Conservation (phyloP, 1,284 basidiomycete species). For the Leccinum subrobustum region DNA sequence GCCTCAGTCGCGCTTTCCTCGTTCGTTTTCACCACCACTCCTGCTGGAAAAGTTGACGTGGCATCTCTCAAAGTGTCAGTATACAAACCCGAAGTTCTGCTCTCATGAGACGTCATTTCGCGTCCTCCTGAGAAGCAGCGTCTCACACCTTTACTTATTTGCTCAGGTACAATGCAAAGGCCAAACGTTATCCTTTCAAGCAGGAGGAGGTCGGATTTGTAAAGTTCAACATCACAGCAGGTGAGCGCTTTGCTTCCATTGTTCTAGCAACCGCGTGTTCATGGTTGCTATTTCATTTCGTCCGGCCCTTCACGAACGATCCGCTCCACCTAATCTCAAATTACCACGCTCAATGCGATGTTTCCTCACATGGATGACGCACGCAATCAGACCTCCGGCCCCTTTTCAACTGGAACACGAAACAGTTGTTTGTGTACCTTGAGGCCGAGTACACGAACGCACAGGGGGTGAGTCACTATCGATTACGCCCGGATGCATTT, state of each 20-base stretch:
- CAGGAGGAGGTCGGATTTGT: conserved; percentile 75
- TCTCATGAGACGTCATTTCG: conserved; percentile 9
- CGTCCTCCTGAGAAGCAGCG: conserved; percentile 5
- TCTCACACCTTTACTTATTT: conserved; percentile 14
- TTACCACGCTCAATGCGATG: conserved; percentile 13
- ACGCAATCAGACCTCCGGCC: conserved; percentile 63
- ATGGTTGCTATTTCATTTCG: conserved; percentile 30
- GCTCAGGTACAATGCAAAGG: conserved; percentile 52
- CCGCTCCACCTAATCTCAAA: conserved; percentile 17
- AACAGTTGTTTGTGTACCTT: conserved; percentile 86
- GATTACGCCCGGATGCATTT: conserved; percentile 10
- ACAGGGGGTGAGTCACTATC: conserved; percentile 57
- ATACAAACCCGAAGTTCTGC: neutral
- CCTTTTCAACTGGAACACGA: conserved; percentile 93
- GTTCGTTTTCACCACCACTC: conserved; percentile 59
- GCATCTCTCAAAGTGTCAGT: conserved; percentile 70
- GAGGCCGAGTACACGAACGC: conserved; percentile 75
- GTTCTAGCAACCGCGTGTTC: conserved; percentile 23
- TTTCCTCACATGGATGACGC: conserved; percentile 6
- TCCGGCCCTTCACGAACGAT: conserved; percentile 10
- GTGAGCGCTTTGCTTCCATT: conserved; percentile 43
- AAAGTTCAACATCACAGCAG: conserved; percentile 76
- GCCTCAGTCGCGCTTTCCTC: conserved; percentile 70
- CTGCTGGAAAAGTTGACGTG: conserved; percentile 57
- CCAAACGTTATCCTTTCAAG: conserved; percentile 51